These are phyloP conservation scores for Stenocarpella maydis DNA, from an alignment of 2,329 filamentous ascomycete species.

Conservation along the genomic window DNA sequence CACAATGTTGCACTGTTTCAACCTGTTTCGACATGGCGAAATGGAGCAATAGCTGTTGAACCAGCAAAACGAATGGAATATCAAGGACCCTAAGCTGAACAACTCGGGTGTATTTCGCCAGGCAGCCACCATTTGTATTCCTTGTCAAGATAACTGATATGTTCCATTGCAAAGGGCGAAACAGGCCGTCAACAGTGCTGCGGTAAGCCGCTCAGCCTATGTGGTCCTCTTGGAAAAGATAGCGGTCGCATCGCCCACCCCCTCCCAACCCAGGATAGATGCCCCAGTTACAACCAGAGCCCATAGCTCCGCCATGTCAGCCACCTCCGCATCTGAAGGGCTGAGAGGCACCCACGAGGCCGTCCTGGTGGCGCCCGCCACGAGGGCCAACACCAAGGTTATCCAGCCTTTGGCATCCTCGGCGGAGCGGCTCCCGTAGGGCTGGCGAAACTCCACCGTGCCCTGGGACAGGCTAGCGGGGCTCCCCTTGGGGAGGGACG, in stretches of 20 bases:
- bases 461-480: constrained; percentile 36
- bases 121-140: neutral
- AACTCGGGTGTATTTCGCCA: no score
- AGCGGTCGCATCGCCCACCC: constrained; percentile 40
- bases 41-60: neutral
- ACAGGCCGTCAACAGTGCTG: neutral
- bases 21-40: no score
- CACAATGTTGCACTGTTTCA: no score
- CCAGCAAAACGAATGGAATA: neutral
- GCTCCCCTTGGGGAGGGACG: neutral
- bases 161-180: neutral
- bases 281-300: constrained; percentile 39
- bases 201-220: neutral
- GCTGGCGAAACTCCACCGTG: constrained; percentile 50
- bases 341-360: constrained; percentile 31
- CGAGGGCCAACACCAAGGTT: constrained; percentile 45
- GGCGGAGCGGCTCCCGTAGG: constrained; percentile 43
- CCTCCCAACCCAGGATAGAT: constrained; percentile 41
- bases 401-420: constrained; percentile 46
- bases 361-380: constrained; percentile 42
- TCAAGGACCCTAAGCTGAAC: no score
- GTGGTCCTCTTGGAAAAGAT: constrained; percentile 36
- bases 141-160: neutral
- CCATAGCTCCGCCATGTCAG: constrained; percentile 41
- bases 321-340: constrained; percentile 26